Evolutionary conservation across 805 yeast species (phyloP), one percentile per base, ranked within the genome.

Genomic region (Pichia cabralensis): DNA sequence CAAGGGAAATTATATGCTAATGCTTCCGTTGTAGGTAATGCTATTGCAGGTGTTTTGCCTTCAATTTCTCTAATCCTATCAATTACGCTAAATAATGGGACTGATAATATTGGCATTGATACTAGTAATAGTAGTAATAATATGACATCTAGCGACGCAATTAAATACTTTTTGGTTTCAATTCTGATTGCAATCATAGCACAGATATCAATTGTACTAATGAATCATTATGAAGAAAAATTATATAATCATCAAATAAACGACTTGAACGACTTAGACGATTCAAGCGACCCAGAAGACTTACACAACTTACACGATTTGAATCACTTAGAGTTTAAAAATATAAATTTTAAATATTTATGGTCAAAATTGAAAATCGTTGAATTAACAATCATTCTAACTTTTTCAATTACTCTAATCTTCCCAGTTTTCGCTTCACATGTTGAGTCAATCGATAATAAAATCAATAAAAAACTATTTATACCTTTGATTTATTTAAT

Each of bases 11-110:
- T 75, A 11, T 82, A 72, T 52, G 88, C 94, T 9, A 95, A 92
- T 49, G 94, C 82, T 0, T 80, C 80, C 2, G 83, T 92, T 80
- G 88, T 88, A 3, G 98, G 98, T 2, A 95, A 89, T 55, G 95
- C 95, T 0, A 62, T 89, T 13, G 85, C 96, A 0, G 98, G 98
- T 2, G 95, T 92, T 0, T 60, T 89, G 23, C 97, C 98, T 2
- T 76, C 95, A 0, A 52, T 81, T 14, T 76, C 80, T 11, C 69
- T 74, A 45, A 77, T 76, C 40, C 39, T 69, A 9, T 71, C 80
- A 9, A 74, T 73, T 18, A 48, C 53, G 20, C 42, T 42, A 8
- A 52, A 35, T 34, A 22, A 27, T 1, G 7, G 11, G 13, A 34
- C 28, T 11, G 23, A 28, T 15, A 14, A 33, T 10, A 41, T 22